Percentiles rank a stretch among this genome's conserved stretches.
Conservation (phyloP, 1,284 basidiomycete genomes). For the Ceratorhiza oryzae-sativae region DNA sequence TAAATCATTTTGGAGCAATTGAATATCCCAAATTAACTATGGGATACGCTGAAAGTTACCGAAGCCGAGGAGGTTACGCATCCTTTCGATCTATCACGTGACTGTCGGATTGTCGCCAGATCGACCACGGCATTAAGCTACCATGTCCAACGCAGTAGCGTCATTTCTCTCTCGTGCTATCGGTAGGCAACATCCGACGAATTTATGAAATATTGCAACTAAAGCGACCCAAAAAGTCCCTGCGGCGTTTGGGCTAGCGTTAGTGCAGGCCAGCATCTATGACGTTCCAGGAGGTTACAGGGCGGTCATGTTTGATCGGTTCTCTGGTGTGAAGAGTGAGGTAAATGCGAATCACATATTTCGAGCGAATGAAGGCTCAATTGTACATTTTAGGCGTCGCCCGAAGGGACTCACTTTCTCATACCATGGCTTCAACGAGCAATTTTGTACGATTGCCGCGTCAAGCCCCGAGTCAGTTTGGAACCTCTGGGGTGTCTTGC, state of each 20-base stretch:
- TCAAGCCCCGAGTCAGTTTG: slow-evolving; percentile 85
- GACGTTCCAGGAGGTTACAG: slow-evolving; percentile 93
- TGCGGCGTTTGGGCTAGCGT: slow-evolving; percentile 69
- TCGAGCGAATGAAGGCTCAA: slow-evolving; percentile 51
- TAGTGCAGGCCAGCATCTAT: slow-evolving; percentile 82
- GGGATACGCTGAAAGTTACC: too few species aligned
- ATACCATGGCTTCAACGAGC: slow-evolving; percentile 95
- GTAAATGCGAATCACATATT: too few species aligned
- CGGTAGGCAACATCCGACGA: neutral
- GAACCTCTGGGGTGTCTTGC: neutral
- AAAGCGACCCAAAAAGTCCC: slow-evolving; percentile 63
- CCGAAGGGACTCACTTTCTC: slow-evolving; percentile 97
- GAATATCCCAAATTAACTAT: too few species aligned
- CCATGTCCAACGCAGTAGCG: slow-evolving; percentile 19
- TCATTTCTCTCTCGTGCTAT: slow-evolving; percentile 26
- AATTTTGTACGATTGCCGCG: slow-evolving; percentile 96
- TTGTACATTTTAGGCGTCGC: slow-evolving; percentile 64
- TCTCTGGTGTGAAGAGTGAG: slow-evolving; percentile 86
- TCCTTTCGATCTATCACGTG: slow-evolving; percentile 1
- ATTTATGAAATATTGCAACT: neutral
- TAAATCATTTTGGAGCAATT: too few species aligned
- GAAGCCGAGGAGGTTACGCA: neutral
- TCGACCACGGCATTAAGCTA: slow-evolving; percentile 13
- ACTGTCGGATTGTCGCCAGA: neutral
- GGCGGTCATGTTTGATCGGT: slow-evolving; percentile 98